These are phyloP conservation scores for Talaromyces sp. DNA, from an alignment of 2,329 filamentous ascomycete genomes.

Conservation along the genomic window DNA sequence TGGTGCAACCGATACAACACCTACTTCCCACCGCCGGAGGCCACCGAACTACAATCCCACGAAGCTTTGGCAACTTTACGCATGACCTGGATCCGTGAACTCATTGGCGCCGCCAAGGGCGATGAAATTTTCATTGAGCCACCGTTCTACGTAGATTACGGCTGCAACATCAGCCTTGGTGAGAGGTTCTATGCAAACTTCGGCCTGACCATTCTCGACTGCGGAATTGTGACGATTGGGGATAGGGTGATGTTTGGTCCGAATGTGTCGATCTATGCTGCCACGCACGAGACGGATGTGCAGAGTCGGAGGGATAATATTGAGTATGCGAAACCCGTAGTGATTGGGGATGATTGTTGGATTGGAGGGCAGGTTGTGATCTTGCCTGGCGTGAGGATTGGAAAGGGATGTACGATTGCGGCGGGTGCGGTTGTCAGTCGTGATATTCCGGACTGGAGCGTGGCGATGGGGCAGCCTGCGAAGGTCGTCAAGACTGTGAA, in stretches of 20 bases:
- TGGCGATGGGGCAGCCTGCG: conserved; percentile 19
- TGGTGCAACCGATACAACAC: conserved; percentile 59
- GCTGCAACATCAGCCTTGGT: conserved; percentile 60
- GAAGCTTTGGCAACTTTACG: conserved; percentile 44
- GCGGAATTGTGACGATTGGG: conserved; percentile 51
- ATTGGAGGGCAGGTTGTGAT: conserved; percentile 48
- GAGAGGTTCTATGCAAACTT: conserved; percentile 53
- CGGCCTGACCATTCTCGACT: conserved; percentile 50
- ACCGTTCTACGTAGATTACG: conserved; percentile 60
- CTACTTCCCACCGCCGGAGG: conserved; percentile 43
- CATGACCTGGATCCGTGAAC: conserved; percentile 45
- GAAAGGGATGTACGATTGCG: conserved; percentile 40
- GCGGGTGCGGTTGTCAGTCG: conserved; percentile 42
- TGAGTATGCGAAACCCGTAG: conserved; percentile 49
- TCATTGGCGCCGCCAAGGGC: conserved; percentile 51
- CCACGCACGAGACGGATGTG: conserved; percentile 52
- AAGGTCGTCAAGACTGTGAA: conserved; percentile 19
- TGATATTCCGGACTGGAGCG: conserved; percentile 21
- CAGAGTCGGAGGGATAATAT: conserved; percentile 46
- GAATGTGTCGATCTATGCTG: conserved; percentile 51
- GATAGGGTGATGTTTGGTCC: conserved; percentile 52
- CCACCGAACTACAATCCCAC: conserved; percentile 21
- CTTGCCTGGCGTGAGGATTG: conserved; percentile 43
- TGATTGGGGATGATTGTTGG: conserved; percentile 49
- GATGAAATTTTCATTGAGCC: conserved; percentile 55